phyloP scores from a whole-genome alignment of 805 yeast species.

The Pichia deserticola region DNA sequence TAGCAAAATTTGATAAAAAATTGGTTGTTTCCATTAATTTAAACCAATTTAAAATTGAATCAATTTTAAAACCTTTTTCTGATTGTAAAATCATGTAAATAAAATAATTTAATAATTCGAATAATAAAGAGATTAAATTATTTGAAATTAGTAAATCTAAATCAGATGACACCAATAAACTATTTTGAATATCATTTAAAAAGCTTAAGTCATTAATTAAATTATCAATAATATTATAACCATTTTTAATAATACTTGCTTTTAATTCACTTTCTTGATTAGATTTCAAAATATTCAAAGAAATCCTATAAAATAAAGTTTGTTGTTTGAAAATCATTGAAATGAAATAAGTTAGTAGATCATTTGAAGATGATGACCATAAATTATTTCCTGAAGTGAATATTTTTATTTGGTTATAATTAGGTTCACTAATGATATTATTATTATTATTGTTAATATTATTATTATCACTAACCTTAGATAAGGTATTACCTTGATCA shows the following conservation, averaged over 20 bases:
- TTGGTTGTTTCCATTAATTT: slow-evolving; percentile 33
- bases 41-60: slow-evolving; percentile 48
- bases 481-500: no score
- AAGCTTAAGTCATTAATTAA: slow-evolving; percentile 19
- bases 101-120: slow-evolving; percentile 22
- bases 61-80: slow-evolving; percentile 16
- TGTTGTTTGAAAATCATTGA: slow-evolving; percentile 4
- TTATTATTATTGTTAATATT: background rate
- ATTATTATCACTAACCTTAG: no score
- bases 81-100: slow-evolving; percentile 23
- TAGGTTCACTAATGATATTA: background rate
- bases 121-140: slow-evolving; percentile 13
- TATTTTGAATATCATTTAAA: slow-evolving; percentile 7
- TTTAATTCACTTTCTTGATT: slow-evolving; percentile 9
- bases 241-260: slow-evolving; percentile 25
- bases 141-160: slow-evolving; percentile 11
- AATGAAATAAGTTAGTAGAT: background rate
- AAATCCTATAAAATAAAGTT: background rate
- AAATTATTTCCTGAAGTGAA: background rate
- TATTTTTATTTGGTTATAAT: background rate
- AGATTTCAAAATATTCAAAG: background rate
- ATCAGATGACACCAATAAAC: slow-evolving; percentile 8
- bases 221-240: slow-evolving; percentile 24
- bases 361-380: background rate
- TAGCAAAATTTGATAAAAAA: slow-evolving; percentile 14